Evolutionary conservation across 2,329 filamentous ascomycete genomes (phyloP).

Genomic region (Lecanicillium sp.): DNA sequence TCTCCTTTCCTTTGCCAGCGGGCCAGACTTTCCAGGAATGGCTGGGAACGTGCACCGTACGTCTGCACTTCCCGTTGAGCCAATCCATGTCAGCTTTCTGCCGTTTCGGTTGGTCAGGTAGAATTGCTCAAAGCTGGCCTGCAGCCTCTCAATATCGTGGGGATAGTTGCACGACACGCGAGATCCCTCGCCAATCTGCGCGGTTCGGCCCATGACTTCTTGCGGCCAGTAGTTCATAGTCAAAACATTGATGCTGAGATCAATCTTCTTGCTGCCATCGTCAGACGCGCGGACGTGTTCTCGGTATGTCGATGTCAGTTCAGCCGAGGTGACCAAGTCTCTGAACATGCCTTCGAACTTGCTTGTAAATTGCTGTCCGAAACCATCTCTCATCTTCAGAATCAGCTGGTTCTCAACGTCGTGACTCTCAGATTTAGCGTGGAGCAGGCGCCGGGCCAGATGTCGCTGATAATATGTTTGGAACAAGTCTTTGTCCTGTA

Average conservation of each 20-base stretch:
- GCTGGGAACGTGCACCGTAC: conserved; percentile 71
- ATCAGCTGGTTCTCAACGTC: conserved; percentile 96
- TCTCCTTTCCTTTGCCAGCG: conserved; percentile 54
- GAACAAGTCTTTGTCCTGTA: conserved; percentile 89
- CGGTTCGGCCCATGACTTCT: conserved; percentile 65
- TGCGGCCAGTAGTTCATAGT: conserved; percentile 94
- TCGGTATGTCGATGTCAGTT: conserved; percentile 71
- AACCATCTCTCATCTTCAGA: conserved; percentile 90
- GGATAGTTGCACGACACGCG: conserved; percentile 60
- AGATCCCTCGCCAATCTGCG: conserved; percentile 39
- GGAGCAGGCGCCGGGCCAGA: conserved; percentile 75
- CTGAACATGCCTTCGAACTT: conserved; percentile 98
- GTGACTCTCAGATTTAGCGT: conserved; percentile 81
- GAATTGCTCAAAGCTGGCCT: conserved; percentile 79
- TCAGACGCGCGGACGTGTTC: conserved; percentile 49
- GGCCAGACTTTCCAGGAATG: conserved; percentile 58
- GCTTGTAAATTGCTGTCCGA: conserved; percentile 86
- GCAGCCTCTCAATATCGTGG: conserved; percentile 61
- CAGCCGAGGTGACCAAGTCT: conserved; percentile 82
- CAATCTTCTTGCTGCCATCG: conserved; percentile 47
- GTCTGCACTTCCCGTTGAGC: conserved; percentile 68
- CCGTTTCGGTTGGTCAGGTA: conserved; percentile 85
- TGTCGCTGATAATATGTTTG: conserved; percentile 98
- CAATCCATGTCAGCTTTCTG: conserved; percentile 77
- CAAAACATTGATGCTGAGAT: conserved; percentile 76